These are phyloP conservation scores for Boletus mariae DNA, from an alignment of 1,284 basidiomycete genomes.

Conservation along the genomic window DNA sequence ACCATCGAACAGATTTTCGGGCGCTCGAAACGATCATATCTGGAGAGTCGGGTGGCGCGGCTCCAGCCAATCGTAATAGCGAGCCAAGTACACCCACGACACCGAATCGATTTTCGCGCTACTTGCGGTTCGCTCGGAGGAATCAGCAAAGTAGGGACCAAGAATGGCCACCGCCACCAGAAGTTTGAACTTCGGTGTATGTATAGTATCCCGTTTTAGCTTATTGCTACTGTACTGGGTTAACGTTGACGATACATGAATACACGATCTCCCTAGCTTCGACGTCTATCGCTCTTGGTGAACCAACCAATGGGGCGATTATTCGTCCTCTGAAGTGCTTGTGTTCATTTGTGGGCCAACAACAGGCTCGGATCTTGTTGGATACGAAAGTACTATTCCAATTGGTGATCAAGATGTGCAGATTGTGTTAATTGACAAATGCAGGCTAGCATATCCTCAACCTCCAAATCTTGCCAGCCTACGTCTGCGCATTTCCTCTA, in stretches of 20 bases:
- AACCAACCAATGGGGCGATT: neutral
- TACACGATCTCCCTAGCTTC: neutral
- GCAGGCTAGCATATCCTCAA: constrained; percentile 15
- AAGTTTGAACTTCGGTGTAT: constrained; percentile 4
- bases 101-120: constrained; percentile 60
- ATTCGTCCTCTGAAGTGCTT: neutral
- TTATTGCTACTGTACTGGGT: neutral
- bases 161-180: constrained; percentile 17
- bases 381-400: neutral
- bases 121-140: constrained; percentile 60
- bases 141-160: constrained; percentile 32
- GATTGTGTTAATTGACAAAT: neutral
- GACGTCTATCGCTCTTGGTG: neutral
- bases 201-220: neutral
- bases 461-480: constrained; percentile 75
- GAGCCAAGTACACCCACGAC: constrained; percentile 24
- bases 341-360: neutral
- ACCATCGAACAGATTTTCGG: constrained; percentile 40
- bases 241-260: neutral
- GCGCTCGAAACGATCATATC: constrained; percentile 48
- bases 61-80: constrained; percentile 18
- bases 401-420: neutral
- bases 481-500: constrained; percentile 76
- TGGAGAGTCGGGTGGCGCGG: constrained; percentile 31
- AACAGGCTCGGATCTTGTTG: neutral